These are phyloP conservation scores for Wickerhamia fluorescens DNA, from an alignment of 805 yeast genomes.

Conservation along the genomic window DNA sequence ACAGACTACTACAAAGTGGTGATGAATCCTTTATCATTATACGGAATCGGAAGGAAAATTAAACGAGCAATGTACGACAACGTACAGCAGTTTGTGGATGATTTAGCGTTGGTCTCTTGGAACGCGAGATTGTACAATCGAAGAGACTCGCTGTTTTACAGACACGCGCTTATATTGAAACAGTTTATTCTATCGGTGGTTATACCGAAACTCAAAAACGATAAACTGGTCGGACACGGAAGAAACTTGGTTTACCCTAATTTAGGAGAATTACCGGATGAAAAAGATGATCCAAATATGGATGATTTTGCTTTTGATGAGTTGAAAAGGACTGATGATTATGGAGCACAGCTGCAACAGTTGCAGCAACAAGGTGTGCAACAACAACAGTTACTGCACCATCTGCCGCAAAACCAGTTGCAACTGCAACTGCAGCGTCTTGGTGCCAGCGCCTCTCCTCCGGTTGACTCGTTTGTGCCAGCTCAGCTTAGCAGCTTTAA, in stretches of 20 bases:
- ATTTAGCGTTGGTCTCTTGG: conserved; percentile 81
- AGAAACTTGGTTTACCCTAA: conserved; percentile 47
- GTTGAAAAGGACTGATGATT: conserved; percentile 1
- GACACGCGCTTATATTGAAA: conserved; percentile 59
- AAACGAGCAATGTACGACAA: conserved; percentile 47
- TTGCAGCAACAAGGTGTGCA: too few species aligned
- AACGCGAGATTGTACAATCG: conserved; percentile 83
- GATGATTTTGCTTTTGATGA: conserved; percentile 8
- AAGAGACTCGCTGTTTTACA: conserved; percentile 58
- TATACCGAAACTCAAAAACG: conserved; percentile 43
- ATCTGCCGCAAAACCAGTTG: too few species aligned
- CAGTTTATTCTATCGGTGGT: conserved; percentile 38
- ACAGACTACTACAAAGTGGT: conserved; percentile 78
- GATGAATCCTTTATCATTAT: conserved; percentile 73
- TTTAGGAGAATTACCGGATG: conserved; percentile 65
- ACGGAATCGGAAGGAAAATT: conserved; percentile 57
- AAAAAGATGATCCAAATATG: conserved; percentile 8
- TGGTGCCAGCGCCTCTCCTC: conserved; percentile 4
- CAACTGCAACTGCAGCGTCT: too few species aligned
- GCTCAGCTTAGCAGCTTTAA: conserved; percentile 3
- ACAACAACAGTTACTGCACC: too few species aligned
- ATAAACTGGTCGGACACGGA: conserved; percentile 28
- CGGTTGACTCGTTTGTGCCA: conserved; percentile 2
- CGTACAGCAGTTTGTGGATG: conserved; percentile 66
- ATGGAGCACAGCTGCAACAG: neutral